Evolutionary conservation across 305 asterid genomes (phyloP).

Genomic region (Fraxinus paxiana): DNA sequence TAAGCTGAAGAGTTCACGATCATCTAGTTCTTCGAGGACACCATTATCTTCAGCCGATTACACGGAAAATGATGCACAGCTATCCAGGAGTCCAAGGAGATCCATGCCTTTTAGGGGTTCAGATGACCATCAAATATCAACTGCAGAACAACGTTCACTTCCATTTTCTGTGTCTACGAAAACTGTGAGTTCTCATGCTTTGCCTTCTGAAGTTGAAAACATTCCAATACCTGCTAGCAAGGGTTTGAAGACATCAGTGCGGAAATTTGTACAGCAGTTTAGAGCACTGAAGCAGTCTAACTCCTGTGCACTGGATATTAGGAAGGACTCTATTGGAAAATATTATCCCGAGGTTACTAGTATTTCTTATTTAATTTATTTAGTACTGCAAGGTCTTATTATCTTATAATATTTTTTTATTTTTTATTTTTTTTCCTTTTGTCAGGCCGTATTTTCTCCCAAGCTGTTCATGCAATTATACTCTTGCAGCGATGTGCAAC

Average conservation of each 20-base stretch:
- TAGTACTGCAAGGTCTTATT: constrained; percentile 6
- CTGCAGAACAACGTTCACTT: constrained; percentile 28
- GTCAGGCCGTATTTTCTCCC: constrained; percentile 38
- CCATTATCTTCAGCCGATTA: constrained; percentile 23
- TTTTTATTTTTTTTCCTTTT: constrained; percentile 7
- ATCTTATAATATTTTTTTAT: neutral
- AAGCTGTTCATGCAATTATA: constrained; percentile 51
- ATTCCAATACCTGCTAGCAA: constrained; percentile 30
- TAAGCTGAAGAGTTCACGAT: constrained; percentile 27
- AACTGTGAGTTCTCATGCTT: constrained; percentile 22
- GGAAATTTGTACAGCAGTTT: constrained; percentile 47
- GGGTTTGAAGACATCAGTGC: constrained; percentile 45
- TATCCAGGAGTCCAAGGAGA: constrained; percentile 23
- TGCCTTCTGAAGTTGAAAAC: constrained; percentile 37
- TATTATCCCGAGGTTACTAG: constrained; percentile 38
- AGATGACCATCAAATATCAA: constrained; percentile 29
- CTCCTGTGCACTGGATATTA: constrained; percentile 26
- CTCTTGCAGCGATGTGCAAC: constrained; percentile 32
- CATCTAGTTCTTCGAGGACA: constrained; percentile 27
- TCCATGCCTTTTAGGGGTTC: constrained; percentile 31
- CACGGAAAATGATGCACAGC: constrained; percentile 21
- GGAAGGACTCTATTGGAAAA: constrained; percentile 31
- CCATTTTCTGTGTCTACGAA: constrained; percentile 9
- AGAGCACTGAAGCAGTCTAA: constrained; percentile 45
- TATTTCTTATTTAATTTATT: neutral